Conservation (phyloP, 306 rosid species). For the Abrus precatorius region DNA sequence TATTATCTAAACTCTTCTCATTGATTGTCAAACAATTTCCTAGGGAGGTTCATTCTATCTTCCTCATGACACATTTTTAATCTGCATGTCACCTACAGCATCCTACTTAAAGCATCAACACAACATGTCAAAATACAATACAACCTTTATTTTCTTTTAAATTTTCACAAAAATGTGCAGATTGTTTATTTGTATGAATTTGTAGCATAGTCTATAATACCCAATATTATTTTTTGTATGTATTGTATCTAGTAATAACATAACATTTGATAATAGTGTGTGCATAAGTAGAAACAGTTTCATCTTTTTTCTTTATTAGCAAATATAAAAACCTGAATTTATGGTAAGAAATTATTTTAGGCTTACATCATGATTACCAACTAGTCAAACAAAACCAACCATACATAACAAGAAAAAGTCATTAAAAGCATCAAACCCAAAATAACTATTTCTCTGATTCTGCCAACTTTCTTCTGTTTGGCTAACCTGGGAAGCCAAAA, state of each 20-base stretch:
- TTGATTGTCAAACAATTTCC: no score
- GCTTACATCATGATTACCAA: constrained; percentile 27
- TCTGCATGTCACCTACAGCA: background rate
- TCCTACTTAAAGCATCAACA: background rate
- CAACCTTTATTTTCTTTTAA: background rate
- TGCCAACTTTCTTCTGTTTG: constrained; percentile 25
- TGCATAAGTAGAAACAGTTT: background rate
- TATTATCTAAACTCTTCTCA: no score
- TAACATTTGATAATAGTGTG: background rate
- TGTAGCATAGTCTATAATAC: background rate
- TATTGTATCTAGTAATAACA: no score
- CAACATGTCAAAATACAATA: background rate
- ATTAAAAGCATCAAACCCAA: constrained; percentile 41
- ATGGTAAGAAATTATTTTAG: constrained; percentile 1
- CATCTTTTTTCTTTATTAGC: background rate
- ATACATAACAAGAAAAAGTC: constrained; percentile 17
- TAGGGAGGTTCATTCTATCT: no score
- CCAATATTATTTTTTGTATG: no score
- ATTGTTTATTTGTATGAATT: background rate
- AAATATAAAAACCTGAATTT: constrained; percentile 11
- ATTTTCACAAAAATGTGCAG: background rate
- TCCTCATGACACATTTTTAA: no score
- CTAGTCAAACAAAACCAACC: constrained; percentile 47
- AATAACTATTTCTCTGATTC: constrained; percentile 15
- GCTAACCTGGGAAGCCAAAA: constrained; percentile 38